Evolutionary conservation across 345 rosid species (phyloP), one percentile per base, ranked within the genome.

Genomic region (Salix brachista): DNA sequence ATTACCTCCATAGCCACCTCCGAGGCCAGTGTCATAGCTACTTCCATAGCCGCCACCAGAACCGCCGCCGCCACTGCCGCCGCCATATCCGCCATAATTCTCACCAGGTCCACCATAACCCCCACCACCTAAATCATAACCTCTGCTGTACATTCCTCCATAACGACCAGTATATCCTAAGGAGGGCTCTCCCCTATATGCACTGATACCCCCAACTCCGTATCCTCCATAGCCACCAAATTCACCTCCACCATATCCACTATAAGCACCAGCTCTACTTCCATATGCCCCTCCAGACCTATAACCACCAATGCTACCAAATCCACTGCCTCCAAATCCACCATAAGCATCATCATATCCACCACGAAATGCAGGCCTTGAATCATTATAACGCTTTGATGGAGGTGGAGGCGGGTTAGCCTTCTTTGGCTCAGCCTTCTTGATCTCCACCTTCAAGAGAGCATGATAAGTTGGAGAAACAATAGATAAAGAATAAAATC

Each of bases 361-460:
- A 75, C 86, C 41, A 26, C 75, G 72, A 30, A 81, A 92, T 77
- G 85, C 62, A 62, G 91, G 80, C 70, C 94, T 90, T 17, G 77
- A 72, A 66, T 78, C 77, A 66, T 54, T 72, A 56, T 80, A 75
- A 52, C 79, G 75, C 71, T 75, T 80, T 54, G 78, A 80, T 4
- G 82, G 41, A 9, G 67, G 61, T 2, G 86, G 86, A 6, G 91
- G 92, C 1, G 91, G 85, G 81, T 93, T 95, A 13, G 96, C 89
- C 78, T 87, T 96, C 86, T 91, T 96, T n/a, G 99, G 99, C 76
- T 96, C 99, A 34, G 99, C 99, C 85, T 90, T 96, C 90, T 96
- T 96, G 78, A 96, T 89, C 87, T 96, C 99, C 78, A 96, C 98
- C 99, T 95, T 77, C 68, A 85, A 65, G 44, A 74, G 28, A 48